Base-by-base conservation (phyloP, 306 rosid genomes). In the Trifolium subterraneum region DNA sequence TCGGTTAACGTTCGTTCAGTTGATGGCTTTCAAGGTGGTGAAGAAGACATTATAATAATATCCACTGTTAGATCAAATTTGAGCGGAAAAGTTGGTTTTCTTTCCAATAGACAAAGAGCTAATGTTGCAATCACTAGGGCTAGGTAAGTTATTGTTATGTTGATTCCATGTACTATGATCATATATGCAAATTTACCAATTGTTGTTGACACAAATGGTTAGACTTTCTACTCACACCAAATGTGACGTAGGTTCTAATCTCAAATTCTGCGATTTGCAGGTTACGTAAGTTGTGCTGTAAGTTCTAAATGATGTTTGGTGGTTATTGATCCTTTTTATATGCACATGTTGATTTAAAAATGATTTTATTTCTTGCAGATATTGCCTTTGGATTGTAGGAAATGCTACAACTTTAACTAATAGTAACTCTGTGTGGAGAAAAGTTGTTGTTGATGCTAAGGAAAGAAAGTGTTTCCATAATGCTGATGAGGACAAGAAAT, bases 21-120 rank as follows among this genome's bases (percentile, higher is more conserved):
- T n/a, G 96, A 87, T 80, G 92, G 90, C 1, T 87, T 90, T 84
- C 96, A 90, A 90, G 96, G 92, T 7, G 89, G 90, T 13, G 92
- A 90, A 56, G 86, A 90, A 58, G 96, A 90, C 47, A 84, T 90
- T 4, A 90, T 87, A 10, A 67, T 79, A 25, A 65, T 67, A 14
- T 86, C 85, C 1, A 80, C 89, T 7, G 90, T 84, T 33, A 81
- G 86, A 65, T 73, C 78, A 1, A 84, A 84, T 63, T 47, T 6
- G 10, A 62, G 36, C 9, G 90, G 88, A 35, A 61, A 72, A 25
- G 70, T 90, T 10, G 90, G 96, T 51, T 90, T 88, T 73, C 85
- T 88, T 62, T 84, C 87, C 4, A 79, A 78, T 25, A 60, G 51
- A 16, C 89, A 84, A 64, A 83, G 92, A 79, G 73, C 87, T 15